phyloP scores from a whole-genome alignment of 306 rosid genomes.

The Delonix regia region DNA sequence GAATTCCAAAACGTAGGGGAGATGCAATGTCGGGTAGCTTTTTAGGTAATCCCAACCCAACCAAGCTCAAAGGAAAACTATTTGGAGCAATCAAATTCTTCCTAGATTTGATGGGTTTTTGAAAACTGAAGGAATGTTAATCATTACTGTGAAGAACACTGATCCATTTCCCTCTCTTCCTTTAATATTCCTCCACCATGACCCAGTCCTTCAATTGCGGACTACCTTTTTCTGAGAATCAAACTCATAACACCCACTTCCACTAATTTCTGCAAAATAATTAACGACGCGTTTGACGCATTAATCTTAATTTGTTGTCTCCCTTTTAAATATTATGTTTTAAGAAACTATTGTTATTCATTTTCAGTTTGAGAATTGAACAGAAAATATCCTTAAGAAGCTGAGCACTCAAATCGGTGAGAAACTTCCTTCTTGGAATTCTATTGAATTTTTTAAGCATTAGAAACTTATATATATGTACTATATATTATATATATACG shows the following conservation, averaged over 20 bases:
- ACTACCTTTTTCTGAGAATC: conserved; percentile 17
- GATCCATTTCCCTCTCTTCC: conserved; percentile 17
- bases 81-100: not conserved
- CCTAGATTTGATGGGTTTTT: conserved; percentile 25
- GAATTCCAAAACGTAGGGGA: conserved; percentile 6
- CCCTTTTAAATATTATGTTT: too few relatives aligned
- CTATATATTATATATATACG: too few relatives aligned
- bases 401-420: too few relatives aligned
- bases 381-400: too few relatives aligned
- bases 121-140: conserved; percentile 25
- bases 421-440: conserved; percentile 24
- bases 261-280: not conserved
- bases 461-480: not conserved
- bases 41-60: not conserved
- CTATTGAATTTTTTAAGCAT: not conserved
- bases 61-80: not conserved
- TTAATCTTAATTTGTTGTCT: too few relatives aligned
- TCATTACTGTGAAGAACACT: conserved; percentile 32
- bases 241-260: not conserved
- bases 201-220: conserved; percentile 43
- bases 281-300: too few relatives aligned
- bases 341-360: too few relatives aligned
- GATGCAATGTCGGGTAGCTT: conserved; percentile 1
- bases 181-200: conserved; percentile 29
- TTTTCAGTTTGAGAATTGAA: too few relatives aligned